A percentile compares a stretch with the other conserved stretches of the same genome.
phyloP scores from a whole-genome alignment of 179 eudicot species.

The Amaranthus tricolor region DNA sequence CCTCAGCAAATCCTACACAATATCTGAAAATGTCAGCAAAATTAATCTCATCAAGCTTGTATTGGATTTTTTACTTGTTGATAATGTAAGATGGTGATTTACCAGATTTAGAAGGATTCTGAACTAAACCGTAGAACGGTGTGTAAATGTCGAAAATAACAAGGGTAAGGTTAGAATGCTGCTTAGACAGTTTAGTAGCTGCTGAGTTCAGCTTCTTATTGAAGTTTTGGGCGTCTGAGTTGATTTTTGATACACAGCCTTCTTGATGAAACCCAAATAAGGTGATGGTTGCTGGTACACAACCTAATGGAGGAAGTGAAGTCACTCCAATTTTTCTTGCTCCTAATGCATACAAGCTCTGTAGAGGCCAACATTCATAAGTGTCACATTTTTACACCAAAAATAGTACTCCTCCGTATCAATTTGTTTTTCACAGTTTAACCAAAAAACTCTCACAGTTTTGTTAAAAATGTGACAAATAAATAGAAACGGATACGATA shows the following conservation, averaged over 20 bases:
- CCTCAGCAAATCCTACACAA: conserved; percentile 69
- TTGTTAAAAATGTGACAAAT: too few species aligned
- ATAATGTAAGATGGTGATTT: not conserved
- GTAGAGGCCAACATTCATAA: not conserved
- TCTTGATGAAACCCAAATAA: conserved; percentile 57
- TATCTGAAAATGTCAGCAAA: not conserved
- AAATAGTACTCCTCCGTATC: too few species aligned
- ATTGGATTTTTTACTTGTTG: not conserved
- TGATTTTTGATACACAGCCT: conserved; percentile 69
- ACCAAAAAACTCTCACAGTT: too few species aligned
- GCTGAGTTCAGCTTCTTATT: conserved; percentile 80
- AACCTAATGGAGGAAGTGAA: conserved; percentile 89
- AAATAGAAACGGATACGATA: too few species aligned
- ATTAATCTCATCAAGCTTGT: too few species aligned
- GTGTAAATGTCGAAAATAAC: conserved; percentile 80
- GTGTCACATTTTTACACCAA: too few species aligned
- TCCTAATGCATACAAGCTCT: conserved; percentile 71
- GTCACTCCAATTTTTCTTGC: conserved; percentile 92
- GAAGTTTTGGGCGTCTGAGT: conserved; percentile 65
- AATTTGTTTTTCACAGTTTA: too few species aligned
- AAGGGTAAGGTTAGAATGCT: conserved; percentile 68
- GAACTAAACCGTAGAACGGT: conserved; percentile 71
- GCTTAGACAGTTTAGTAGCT: conserved; percentile 48
- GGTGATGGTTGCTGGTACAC: conserved; percentile 73
- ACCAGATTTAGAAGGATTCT: conserved; percentile 68